phyloP scores from a whole-genome alignment of 176 grass and related monocot genomes.

The Raddia guianensis region DNA sequence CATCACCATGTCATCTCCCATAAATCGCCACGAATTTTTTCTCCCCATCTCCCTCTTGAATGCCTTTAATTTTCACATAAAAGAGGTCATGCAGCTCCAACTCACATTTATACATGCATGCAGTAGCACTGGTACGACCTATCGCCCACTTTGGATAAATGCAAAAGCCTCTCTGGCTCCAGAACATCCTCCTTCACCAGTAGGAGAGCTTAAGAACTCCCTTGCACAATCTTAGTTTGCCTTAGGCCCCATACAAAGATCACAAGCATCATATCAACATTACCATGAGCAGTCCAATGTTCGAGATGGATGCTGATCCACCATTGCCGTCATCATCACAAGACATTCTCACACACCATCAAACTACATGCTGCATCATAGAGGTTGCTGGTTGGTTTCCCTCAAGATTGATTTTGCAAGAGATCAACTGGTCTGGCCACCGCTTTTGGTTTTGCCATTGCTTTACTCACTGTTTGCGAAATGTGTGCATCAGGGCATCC shows the following conservation, averaged over 20 bases:
- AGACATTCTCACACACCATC: slow-evolving; percentile 23
- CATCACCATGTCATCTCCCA: slow-evolving; percentile 53
- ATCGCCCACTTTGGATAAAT: slow-evolving; percentile 41
- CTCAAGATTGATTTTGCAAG: background rate
- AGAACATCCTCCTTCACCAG: background rate
- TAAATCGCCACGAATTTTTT: slow-evolving; percentile 31
- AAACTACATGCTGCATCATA: slow-evolving; percentile 37
- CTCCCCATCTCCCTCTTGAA: background rate
- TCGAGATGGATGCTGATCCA: slow-evolving; percentile 50
- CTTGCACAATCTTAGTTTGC: background rate
- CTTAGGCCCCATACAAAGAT: background rate
- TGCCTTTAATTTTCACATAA: slow-evolving; percentile 43
- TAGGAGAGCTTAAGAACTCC: slow-evolving; percentile 25
- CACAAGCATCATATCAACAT: background rate
- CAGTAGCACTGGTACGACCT: slow-evolving; percentile 28
- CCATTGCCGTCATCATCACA: slow-evolving; percentile 19
- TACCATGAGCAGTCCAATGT: slow-evolving; percentile 51
- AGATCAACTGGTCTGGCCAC: background rate
- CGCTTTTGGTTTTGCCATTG: background rate
- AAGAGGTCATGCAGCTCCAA: slow-evolving; percentile 25
- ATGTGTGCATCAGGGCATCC: slow-evolving; percentile 26
- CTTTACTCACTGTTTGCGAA: background rate
- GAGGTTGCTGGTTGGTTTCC: slow-evolving; percentile 40
- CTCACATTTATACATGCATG: slow-evolving; percentile 44
- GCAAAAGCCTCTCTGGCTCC: slow-evolving; percentile 2